Percentiles rank a stretch among this genome's conserved stretches.
phyloP scores from a whole-genome alignment of 306 rosid genomes.

The Quercus agrifolia region DNA sequence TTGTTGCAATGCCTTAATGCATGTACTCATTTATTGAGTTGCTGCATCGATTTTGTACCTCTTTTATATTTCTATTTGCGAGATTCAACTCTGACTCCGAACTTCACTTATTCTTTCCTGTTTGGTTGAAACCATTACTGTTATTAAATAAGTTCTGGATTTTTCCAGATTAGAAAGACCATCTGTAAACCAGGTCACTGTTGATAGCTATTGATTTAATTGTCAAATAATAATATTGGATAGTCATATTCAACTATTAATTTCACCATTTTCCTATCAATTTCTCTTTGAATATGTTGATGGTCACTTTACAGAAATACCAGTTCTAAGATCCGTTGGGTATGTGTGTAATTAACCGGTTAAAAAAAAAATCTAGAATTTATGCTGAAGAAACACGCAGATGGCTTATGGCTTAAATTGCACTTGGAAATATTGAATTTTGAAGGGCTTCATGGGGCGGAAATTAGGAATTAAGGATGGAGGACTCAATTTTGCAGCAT shows the following conservation, averaged over 20 bases:
- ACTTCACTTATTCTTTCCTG: neutral
- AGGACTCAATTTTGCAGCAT: too few species aligned
- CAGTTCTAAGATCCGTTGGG: neutral
- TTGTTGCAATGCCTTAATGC: neutral
- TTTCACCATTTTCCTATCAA: neutral
- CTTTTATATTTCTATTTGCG: neutral
- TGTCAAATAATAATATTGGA: neutral
- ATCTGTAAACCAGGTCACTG: neutral
- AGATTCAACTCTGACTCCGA: neutral
- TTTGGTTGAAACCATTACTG: neutral
- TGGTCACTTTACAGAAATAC: neutral
- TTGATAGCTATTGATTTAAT: neutral
- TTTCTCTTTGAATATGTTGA: neutral
- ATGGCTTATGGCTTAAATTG: too few species aligned
- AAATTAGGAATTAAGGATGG: too few species aligned
- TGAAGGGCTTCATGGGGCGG: too few species aligned
- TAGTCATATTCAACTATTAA: neutral
- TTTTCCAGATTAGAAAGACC: neutral
- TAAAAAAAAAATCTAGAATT: too few species aligned
- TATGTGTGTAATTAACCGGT: too few species aligned
- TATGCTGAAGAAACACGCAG: too few species aligned
- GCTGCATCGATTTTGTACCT: neutral
- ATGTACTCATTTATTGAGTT: neutral
- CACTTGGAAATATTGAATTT: too few species aligned
- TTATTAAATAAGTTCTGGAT: neutral